These are phyloP conservation scores for Rhipidocladum racemiflorum DNA, from an alignment of 176 grass and related monocot genomes.

Conservation along the genomic window DNA sequence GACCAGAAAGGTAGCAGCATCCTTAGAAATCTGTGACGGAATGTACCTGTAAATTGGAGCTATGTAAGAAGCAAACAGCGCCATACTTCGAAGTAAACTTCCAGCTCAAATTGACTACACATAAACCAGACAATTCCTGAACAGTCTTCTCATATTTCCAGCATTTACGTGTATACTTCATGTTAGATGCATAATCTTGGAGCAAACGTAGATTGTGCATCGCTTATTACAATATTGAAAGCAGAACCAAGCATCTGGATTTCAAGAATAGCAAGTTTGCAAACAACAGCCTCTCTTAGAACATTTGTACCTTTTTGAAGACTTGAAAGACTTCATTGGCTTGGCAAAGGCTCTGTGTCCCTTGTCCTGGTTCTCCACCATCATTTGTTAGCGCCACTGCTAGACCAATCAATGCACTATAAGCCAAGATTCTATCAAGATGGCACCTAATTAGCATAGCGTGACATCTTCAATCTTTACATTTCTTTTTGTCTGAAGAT, in stretches of 20 bases:
- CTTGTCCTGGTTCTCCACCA: no score
- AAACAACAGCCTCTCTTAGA: no score
- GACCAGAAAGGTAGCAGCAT: conserved; percentile 99
- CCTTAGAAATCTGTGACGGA: conserved; percentile 82
- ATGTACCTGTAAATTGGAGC: conserved; percentile 55
- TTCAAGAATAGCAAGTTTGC: no score
- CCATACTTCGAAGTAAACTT: background rate
- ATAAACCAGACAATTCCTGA: conserved; percentile 2
- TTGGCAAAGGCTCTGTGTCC: no score
- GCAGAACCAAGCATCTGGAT: background rate
- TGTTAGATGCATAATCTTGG: conserved; percentile 3
- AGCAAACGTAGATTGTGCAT: background rate
- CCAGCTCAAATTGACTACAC: background rate
- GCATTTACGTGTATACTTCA: background rate
- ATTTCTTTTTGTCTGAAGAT: no score
- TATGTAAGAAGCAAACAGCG: conserved; percentile 35
- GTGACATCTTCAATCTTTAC: no score
- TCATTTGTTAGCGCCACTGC: no score
- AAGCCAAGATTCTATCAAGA: no score
- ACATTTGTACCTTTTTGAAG: no score
- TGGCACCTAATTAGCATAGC: no score
- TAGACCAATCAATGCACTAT: no score
- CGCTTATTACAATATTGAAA: background rate
- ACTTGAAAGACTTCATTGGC: no score
- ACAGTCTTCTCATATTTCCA: background rate